Evolutionary conservation across 2,329 filamentous ascomycete species (phyloP), one percentile per base, ranked within the genome.

Genomic region (Colletotrichum viniferum): DNA sequence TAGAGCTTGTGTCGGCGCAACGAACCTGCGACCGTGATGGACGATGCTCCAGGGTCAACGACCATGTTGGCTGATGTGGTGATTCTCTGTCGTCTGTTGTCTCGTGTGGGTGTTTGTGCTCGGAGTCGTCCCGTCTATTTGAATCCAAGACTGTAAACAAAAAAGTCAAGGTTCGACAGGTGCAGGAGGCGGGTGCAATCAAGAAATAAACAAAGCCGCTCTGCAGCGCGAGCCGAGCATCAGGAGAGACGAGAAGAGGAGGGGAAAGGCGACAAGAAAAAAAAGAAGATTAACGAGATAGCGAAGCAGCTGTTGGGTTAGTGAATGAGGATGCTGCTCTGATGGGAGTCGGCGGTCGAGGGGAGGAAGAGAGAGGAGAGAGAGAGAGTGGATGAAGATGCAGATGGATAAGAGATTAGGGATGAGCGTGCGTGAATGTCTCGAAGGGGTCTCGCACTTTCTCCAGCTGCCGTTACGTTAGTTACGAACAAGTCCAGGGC

Each of bases 1-100:
- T 4, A 13, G n/a, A 52, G 34, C n/a, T 4, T 14, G 34, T 14
- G 60, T 21, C 28, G 26, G 21, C 4, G 12, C 9, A 26, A 76
- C 86, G 48, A 84, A 92, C 90, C 88, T 80, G 90, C 87, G 80
- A 92, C 90, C 64, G 86, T 88, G 81, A 92, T 92, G 56, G 90
- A 92, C 60, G 90, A 91, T 38, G 88, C 87, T 77, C 86, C 86
- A n/a, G 87, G 84, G 75, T 88, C 86, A 77, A 67, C 63, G n/a
- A 52, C 73, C 77, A 78, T 78, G 32, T 69, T 65, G 43, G 28
- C 48, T 24, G 58, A 12, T 76, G 60, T 34, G 14, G 8, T 60
- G 63, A 30, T 69, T 67, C 58, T 63, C 21, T 61, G 30, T 60
- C 30, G 32, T 58, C 36, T 63, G 30, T 60, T 43, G n/a, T 56